Conservation (phyloP, 768 basidiomycete species). For the Zangia roseola region DNA sequence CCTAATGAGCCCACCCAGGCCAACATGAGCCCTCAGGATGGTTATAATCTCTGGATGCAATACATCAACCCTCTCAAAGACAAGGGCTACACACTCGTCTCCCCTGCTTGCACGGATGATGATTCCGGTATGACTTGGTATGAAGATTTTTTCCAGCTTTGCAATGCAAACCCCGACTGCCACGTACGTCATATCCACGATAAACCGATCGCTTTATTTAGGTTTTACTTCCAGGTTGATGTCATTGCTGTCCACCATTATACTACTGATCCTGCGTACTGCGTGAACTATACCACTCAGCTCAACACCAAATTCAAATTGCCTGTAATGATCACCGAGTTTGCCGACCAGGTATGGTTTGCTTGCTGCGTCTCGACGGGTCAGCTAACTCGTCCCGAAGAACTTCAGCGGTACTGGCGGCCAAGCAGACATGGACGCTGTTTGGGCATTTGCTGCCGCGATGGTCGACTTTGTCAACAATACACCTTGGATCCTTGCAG, state of each 20-base stretch:
- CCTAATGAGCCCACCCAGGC: slow-evolving; percentile 66
- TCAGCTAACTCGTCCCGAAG: slow-evolving; percentile 30
- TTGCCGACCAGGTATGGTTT: slow-evolving; percentile 63
- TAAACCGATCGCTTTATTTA: neutral
- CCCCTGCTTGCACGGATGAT: slow-evolving; percentile 68
- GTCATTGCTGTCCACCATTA: slow-evolving; percentile 69
- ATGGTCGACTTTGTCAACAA: slow-evolving; percentile 44
- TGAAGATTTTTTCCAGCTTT: slow-evolving; percentile 49
- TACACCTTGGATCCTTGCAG: slow-evolving; percentile 32
- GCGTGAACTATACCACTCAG: slow-evolving; percentile 51
- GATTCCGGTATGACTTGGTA: slow-evolving; percentile 75
- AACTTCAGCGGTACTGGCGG: slow-evolving; percentile 46
- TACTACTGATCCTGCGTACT: slow-evolving; percentile 41
- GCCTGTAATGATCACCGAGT: slow-evolving; percentile 63
- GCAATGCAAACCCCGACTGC: slow-evolving; percentile 39
- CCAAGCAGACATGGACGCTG: slow-evolving; percentile 37
- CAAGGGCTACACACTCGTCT: slow-evolving; percentile 56
- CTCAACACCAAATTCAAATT: slow-evolving; percentile 44
- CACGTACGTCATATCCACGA: slow-evolving; percentile 38
- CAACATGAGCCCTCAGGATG: slow-evolving; percentile 52
- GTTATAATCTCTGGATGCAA: slow-evolving; percentile 53
- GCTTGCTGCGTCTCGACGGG: neutral
- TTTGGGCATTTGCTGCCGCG: slow-evolving; percentile 45
- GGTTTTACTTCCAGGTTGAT: slow-evolving; percentile 44
- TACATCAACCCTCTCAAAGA: slow-evolving; percentile 57